Base-by-base conservation (phyloP, 2,329 filamentous ascomycete genomes). In the Paracamarosporium sp. region DNA sequence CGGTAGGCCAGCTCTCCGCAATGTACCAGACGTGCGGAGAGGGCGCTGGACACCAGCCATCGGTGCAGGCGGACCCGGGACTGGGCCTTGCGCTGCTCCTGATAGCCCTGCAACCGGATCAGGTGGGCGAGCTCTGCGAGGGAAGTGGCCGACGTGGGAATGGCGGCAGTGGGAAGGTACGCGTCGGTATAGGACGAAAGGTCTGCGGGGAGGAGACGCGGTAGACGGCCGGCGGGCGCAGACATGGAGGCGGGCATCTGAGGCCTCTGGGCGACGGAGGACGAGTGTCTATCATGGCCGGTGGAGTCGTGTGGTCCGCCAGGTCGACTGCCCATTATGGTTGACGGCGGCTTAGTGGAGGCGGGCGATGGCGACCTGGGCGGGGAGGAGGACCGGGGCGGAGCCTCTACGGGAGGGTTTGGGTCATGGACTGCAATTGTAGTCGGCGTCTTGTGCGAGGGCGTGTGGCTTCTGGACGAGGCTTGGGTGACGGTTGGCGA, bases 111-210 rank as follows among this genome's bases (percentile, higher is more conserved):
- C 61, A 93, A 81, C 60, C 90, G 87, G 63, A 92, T 89, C 67
- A 93, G 78, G 75, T 93, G 90, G 50, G 90, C 90, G 64, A 94
- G 85, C 76, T 93, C 90, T 69, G 91, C 87, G 60, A 94, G 81
- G 13, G 88, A 90, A 44, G 89, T 91, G 57, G 86, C 85, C 44
- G 89, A 86, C 50, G 82, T 82, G 60, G 77, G 73, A 43, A 79
- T 71, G 44, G 89, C 86, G 35, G 84, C 82, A 47, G 84, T 76
- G 46, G 79, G 81, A 54, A 89, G 75, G 63, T 85, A 82, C 13
- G 85, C 78, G 71, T 90, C 89, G 44, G 84, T 83, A 74, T 90
- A 91, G 55, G 87, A 81, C 40, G 88, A 89, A 41, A 86, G 78
- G 72, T 91, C 88, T 60, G 86, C 84, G 46, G 90, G 76, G 45